Base-by-base conservation (phyloP, 345 rosid species). In the Eucalyptus erythrocorys region DNA sequence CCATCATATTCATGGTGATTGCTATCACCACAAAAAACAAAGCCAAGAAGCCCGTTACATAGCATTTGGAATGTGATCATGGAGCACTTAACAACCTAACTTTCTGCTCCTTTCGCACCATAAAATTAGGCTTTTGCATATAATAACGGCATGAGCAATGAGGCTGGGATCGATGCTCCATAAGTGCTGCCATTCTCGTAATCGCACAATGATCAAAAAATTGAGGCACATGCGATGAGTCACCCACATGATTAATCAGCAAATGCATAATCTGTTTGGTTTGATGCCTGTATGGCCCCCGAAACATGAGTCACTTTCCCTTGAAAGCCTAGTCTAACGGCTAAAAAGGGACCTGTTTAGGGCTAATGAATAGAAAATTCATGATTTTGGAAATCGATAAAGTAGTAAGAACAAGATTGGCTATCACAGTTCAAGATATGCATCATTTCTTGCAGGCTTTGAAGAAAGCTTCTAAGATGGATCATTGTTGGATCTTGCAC, bases 51-150 rank as follows among this genome's bases (percentile, higher is more conserved):
- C 30, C 84, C 7, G 30, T 40, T 76, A 40, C 84, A 40, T 40
- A 71, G 43, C 82, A 76, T 76, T 76, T 76, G 47, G 47, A 76
- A 76, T 76, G 76, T 64, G 47, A 76, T 21, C 84, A 76, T 76
- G 84, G 84, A 13, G 84, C 26, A 57, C 71, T 48, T 43, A 37
- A 1, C 53, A 80, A 89, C 89, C 89, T 86, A 87, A 85, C 92
- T 90, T 91, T 88, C 85, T 48, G 84, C 51, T 86, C 64, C 49
- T 53, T 87, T 87, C 88, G 86, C 88, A 34, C 91, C 94, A 88
- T 27, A 87, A 91, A 90, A 88, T 87, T 89, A 88, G 94, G 95
- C 94, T 92, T 92, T 93, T 89, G 40, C 85, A 10, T 53, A 88
- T 71, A 86, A 82, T 57, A 87, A 92, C n/a, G 82, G 71, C 86